Conservation (phyloP, 192 early-diverging fungal genomes). For the Dimargaris xerosporica region DNA sequence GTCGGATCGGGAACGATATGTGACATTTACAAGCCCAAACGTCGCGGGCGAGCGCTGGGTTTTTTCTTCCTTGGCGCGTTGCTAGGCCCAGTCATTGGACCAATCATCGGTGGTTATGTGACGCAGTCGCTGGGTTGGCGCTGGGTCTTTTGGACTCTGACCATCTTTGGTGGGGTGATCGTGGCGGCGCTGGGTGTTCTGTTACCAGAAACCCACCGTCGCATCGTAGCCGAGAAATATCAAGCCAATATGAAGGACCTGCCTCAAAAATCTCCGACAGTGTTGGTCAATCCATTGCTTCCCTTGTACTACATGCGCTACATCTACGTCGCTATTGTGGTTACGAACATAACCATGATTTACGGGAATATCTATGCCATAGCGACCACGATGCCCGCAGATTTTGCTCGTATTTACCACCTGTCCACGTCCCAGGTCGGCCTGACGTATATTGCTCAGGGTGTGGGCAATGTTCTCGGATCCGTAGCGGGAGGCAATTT, state of each 20-base stretch:
- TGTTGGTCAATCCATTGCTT: slow-evolving; percentile 13
- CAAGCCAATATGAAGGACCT: slow-evolving; percentile 15
- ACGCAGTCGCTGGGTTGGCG: slow-evolving; percentile 18
- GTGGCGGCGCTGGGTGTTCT: slow-evolving; percentile 16
- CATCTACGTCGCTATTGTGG: slow-evolving; percentile 12
- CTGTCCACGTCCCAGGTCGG: slow-evolving; percentile 15
- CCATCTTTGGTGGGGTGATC: slow-evolving; percentile 24
- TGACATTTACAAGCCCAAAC: slow-evolving; percentile 19
- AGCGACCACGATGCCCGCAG: slow-evolving; percentile 15
- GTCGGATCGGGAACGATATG: slow-evolving; percentile 24
- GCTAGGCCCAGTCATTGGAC: slow-evolving; percentile 21
- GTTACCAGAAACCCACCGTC: slow-evolving; percentile 27
- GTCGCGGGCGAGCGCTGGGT: slow-evolving; percentile 23
- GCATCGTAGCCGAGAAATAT: slow-evolving; percentile 13
- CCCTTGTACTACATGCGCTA: slow-evolving; percentile 9
- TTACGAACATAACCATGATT: slow-evolving; percentile 14
- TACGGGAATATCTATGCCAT: slow-evolving; percentile 21
- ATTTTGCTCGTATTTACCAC: slow-evolving; percentile 12
- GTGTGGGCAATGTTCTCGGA: slow-evolving; percentile 17
- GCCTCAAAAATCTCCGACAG: background rate
- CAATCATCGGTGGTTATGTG: slow-evolving; percentile 21
- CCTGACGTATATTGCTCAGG: slow-evolving; percentile 16
- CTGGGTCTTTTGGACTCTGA: slow-evolving; percentile 28
- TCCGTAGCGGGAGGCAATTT: slow-evolving; percentile 15
- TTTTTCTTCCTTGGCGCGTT: slow-evolving; percentile 18